These are phyloP conservation scores for Nectriaceae sp. DNA, from an alignment of 2,329 filamentous ascomycete species.

Conservation along the genomic window DNA sequence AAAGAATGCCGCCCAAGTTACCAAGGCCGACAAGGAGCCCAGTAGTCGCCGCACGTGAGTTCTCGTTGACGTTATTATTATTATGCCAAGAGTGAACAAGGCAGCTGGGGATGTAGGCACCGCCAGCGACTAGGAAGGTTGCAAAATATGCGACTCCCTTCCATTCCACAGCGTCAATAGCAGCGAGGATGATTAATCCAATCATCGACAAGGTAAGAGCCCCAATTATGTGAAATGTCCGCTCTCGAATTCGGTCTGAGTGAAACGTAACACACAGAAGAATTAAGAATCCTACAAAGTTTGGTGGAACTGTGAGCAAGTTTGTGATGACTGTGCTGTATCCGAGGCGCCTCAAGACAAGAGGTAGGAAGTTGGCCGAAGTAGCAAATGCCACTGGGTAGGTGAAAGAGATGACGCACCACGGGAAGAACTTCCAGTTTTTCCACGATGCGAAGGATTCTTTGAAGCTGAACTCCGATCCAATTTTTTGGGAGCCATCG, in stretches of 20 bases:
- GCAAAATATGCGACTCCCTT: conserved; percentile 51
- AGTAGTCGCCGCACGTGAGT: conserved; percentile 46
- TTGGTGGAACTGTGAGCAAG: conserved; percentile 50
- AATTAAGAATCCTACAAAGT: conserved; percentile 47
- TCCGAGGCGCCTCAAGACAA: conserved; percentile 47
- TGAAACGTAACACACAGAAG: conserved; percentile 45
- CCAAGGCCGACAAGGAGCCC: conserved; percentile 49
- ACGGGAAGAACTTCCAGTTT: conserved; percentile 38
- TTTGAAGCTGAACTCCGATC: conserved; percentile 38
- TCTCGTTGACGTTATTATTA: conserved; percentile 55
- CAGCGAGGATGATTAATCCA: conserved; percentile 46
- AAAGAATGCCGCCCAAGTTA: conserved; percentile 50
- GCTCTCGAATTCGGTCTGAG: conserved; percentile 46
- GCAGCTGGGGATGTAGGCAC: conserved; percentile 48
- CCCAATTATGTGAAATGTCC: conserved; percentile 46
- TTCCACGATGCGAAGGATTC: conserved; percentile 46
- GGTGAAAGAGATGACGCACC: conserved; percentile 48
- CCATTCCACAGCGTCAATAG: conserved; percentile 42
- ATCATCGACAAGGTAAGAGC: conserved; percentile 39
- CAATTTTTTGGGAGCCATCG: conserved; percentile 42
- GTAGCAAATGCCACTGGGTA: conserved; percentile 48
- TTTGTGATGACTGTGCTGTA: conserved; percentile 48
- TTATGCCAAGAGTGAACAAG: conserved; percentile 54
- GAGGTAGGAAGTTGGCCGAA: conserved; percentile 43
- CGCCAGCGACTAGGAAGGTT: conserved; percentile 47